Evolutionary conservation across 1,139 yeast genomes (phyloP).

Genomic region (Sugiyamaella grinbergsii): DNA sequence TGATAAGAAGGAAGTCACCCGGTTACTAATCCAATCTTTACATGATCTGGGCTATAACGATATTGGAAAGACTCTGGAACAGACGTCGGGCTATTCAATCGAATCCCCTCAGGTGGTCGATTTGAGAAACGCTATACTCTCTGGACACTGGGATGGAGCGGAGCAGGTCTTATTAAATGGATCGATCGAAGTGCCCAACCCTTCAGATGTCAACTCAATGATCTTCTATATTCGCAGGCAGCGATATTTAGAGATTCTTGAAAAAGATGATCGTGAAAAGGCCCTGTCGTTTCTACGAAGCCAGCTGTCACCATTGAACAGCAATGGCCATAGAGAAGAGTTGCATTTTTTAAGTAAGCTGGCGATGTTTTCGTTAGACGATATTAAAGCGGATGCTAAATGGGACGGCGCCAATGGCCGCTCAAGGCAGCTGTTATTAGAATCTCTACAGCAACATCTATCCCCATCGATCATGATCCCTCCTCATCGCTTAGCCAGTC

Average conservation of each 20-base stretch:
- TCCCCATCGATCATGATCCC: constrained; percentile 59
- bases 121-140: constrained; percentile 46
- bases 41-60: constrained; percentile 51
- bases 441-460: constrained; percentile 49
- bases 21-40: constrained; percentile 53
- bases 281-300: constrained; percentile 51
- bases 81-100: constrained; percentile 46
- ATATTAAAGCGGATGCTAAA: constrained; percentile 37
- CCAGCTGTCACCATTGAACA: constrained; percentile 26
- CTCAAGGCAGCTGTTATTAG: constrained; percentile 50
- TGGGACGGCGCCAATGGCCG: constrained; percentile 47
- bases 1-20: constrained; percentile 49
- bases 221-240: constrained; percentile 41
- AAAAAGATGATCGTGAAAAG: constrained; percentile 37
- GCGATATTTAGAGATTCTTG: constrained; percentile 40
- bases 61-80: constrained; percentile 46
- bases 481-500: constrained; percentile 51
- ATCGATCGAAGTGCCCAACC: constrained; percentile 38
- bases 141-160: constrained; percentile 50
- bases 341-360: constrained; percentile 43
- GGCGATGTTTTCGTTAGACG: constrained; percentile 42
- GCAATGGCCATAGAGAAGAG: constrained; percentile 33
- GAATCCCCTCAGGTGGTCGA: constrained; percentile 44
- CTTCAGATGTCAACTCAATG: constrained; percentile 30
- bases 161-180: constrained; percentile 39